Evolutionary conservation across 75 land plant genomes (phyloP).

Genomic region (Isoetes taiwanensis): DNA sequence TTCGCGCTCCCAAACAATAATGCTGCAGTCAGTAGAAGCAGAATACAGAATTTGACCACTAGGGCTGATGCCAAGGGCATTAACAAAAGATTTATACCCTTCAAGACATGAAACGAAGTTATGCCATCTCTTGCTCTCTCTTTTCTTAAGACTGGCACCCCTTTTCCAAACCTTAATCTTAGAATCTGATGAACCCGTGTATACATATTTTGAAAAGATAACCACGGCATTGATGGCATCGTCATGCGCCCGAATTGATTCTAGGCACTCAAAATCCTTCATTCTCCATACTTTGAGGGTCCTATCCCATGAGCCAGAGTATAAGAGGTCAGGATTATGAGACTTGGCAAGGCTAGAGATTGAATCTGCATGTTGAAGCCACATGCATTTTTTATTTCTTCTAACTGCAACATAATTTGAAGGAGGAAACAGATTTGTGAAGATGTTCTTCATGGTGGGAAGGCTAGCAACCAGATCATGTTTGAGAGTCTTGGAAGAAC

Average conservation of each 20-base stretch:
- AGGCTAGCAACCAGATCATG: too few species aligned
- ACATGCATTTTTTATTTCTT: too few species aligned
- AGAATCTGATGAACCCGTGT: background rate
- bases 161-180: slow-evolving; percentile 5
- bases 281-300: slow-evolving; percentile 1
- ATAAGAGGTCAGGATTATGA: too few species aligned
- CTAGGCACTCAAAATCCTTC: background rate
- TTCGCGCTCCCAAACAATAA: background rate
- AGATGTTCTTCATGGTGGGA: too few species aligned
- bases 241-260: background rate
- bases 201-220: background rate
- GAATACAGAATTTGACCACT: background rate
- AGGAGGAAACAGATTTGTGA: too few species aligned
- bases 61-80: background rate
- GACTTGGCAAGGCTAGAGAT: too few species aligned
- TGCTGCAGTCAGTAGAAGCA: background rate
- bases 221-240: background rate
- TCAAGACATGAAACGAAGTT: background rate
- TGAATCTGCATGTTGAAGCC: too few species aligned
- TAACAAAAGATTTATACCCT: background rate
- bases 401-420: too few species aligned
- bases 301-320: background rate
- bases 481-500: too few species aligned
- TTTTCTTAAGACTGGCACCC: too few species aligned
- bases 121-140: background rate